phyloP scores from a whole-genome alignment of 2,329 filamentous ascomycete species.

The Botrytis hyacinthi region DNA sequence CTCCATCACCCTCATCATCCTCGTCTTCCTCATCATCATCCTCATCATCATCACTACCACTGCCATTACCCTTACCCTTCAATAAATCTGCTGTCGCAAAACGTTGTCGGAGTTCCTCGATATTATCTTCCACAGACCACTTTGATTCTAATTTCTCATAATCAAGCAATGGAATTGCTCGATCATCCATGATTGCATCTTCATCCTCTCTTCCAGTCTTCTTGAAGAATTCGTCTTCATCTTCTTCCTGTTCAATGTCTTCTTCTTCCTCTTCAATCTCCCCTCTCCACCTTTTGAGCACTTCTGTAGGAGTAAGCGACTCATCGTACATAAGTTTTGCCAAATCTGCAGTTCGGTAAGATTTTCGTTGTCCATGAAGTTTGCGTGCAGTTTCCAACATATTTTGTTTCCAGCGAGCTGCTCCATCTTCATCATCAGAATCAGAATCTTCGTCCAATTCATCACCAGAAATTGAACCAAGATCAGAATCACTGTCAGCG shows the following conservation, averaged over 20 bases:
- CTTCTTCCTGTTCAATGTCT: conserved; percentile 56
- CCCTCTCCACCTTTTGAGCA: conserved; percentile 77
- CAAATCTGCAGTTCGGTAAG: conserved; percentile 78
- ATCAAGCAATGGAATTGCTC: conserved; percentile 74
- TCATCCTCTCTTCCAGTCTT: conserved; percentile 63
- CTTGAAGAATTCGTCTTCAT: conserved; percentile 62
- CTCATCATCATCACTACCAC: conserved; percentile 46
- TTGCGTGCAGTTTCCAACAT: conserved; percentile 71
- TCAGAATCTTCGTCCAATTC: conserved; percentile 52
- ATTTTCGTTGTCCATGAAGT: conserved; percentile 66
- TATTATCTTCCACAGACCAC: conserved; percentile 77
- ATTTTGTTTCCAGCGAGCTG: conserved; percentile 83
- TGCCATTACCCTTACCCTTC: conserved; percentile 54
- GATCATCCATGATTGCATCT: conserved; percentile 71
- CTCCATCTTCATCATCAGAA: conserved; percentile 49
- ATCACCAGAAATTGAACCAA: conserved; percentile 75
- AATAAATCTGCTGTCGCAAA: conserved; percentile 71
- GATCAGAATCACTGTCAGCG: conserved; percentile 94
- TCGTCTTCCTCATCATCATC: conserved; percentile 49
- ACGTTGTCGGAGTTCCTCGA: conserved; percentile 69
- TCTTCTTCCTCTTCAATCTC: conserved; percentile 58
- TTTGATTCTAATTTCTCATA: conserved; percentile 79
- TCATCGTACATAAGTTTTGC: conserved; percentile 88
- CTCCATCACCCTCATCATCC: conserved; percentile 72
- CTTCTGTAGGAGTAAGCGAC: conserved; percentile 69